Conservation (phyloP, 148 eudicot genomes). For the Diospyros kaki region DNA sequence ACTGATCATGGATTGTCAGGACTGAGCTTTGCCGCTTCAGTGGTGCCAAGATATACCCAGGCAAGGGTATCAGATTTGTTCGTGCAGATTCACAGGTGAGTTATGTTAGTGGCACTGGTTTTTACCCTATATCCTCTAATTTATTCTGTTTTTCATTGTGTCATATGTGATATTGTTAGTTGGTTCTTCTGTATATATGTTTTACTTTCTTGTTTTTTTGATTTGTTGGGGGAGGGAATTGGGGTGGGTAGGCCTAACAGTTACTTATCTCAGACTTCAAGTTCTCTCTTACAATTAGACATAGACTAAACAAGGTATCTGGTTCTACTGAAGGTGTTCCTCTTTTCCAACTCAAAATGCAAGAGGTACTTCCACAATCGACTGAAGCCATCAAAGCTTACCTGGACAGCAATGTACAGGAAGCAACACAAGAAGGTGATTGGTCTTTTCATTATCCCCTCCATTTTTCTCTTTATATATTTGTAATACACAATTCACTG, state of each 20-base stretch:
- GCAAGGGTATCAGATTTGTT: slow-evolving; percentile 3
- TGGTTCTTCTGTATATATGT: not conserved
- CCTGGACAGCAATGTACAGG: slow-evolving; percentile 7
- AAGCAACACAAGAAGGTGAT: slow-evolving; percentile 3
- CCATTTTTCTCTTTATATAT: not conserved
- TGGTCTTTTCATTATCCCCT: not conserved
- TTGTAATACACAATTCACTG: not conserved
- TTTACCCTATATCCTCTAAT: not conserved
- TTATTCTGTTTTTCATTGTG: not conserved
- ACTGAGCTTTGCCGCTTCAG: slow-evolving; percentile 6
- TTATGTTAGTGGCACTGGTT: not conserved
- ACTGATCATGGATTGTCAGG: not conserved
- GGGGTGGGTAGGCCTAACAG: not conserved
- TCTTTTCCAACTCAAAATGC: not conserved
- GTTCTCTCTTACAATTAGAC: not conserved
- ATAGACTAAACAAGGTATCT: not conserved
- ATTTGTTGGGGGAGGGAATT: not conserved
- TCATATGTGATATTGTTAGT: not conserved
- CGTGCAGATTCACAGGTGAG: not conserved
- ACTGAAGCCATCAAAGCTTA: not conserved
- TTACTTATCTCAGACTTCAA: not conserved
- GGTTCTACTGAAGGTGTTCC: not conserved
- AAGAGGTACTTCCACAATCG: not conserved
- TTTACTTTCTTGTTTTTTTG: not conserved
- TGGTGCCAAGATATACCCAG: not conserved